Evolutionary conservation across 169 alveolate genomes (phyloP).

Genomic region (Eimeria sp.): DNA sequence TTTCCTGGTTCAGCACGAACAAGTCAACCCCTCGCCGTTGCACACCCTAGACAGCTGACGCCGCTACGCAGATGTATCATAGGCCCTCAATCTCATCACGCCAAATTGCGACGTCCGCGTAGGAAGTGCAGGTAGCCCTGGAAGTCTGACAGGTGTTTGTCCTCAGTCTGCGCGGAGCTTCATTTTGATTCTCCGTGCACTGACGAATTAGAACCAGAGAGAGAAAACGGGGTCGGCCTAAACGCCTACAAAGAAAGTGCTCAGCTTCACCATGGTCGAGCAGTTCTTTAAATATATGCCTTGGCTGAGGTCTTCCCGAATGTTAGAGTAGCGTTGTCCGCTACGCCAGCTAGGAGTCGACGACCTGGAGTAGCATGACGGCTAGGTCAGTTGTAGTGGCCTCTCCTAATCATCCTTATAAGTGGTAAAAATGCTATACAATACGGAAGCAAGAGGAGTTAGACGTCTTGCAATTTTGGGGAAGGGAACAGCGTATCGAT

Average conservation of each 20-base stretch:
- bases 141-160: neutral
- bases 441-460: neutral
- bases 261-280: neutral
- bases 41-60: neutral
- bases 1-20: neutral
- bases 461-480: neutral
- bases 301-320: neutral
- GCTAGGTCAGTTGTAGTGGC: neutral
- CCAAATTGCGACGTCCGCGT: neutral
- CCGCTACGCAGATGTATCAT: constrained; percentile 3
- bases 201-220: neutral
- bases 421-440: neutral
- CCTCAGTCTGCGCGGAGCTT: neutral
- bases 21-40: constrained; percentile 5
- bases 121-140: neutral
- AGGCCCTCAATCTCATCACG: constrained; percentile 11
- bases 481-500: constrained; percentile 9
- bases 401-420: neutral
- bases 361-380: neutral
- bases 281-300: neutral
- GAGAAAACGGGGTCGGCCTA: neutral
- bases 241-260: neutral
- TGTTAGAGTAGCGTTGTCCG: neutral
- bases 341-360: neutral
- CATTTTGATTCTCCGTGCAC: neutral